phyloP scores from a whole-genome alignment of 495 filamentous ascomycete species.

The Apodospora peruviana region DNA sequence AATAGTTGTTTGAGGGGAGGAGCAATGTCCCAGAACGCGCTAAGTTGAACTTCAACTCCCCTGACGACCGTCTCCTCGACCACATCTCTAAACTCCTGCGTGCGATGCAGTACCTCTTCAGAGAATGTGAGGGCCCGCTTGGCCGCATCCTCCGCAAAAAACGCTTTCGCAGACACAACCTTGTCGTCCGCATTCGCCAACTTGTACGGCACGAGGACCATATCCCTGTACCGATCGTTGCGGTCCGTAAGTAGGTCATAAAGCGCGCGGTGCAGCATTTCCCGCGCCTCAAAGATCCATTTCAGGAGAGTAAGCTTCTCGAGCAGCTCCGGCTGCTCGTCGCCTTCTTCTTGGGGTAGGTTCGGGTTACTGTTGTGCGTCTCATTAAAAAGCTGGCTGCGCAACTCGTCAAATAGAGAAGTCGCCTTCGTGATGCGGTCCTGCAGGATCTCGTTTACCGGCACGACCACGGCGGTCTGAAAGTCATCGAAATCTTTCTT shows the following conservation, averaged over 20 bases:
- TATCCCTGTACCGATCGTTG: constrained; percentile 75
- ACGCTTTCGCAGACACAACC: constrained; percentile 64
- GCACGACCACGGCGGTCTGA: constrained; percentile 68
- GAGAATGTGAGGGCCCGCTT: constrained; percentile 64
- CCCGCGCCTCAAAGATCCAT: constrained; percentile 93
- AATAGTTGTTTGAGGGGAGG: constrained; percentile 70
- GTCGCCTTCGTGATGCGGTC: constrained; percentile 58
- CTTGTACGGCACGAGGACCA: constrained; percentile 76
- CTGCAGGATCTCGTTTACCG: constrained; percentile 67
- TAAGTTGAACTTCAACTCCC: constrained; percentile 85
- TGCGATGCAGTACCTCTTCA: constrained; percentile 60
- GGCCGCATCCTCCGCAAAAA: constrained; percentile 71
- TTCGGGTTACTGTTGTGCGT: constrained; percentile 69
- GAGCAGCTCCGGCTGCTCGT: constrained; percentile 88
- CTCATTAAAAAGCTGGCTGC: constrained; percentile 64
- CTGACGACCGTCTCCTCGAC: constrained; percentile 81
- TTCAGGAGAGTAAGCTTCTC: constrained; percentile 93
- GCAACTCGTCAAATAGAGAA: constrained; percentile 64
- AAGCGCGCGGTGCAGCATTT: constrained; percentile 75
- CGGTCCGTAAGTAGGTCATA: constrained; percentile 78
- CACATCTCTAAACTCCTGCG: constrained; percentile 70
- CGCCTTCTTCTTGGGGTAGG: constrained; percentile 85
- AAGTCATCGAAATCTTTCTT: constrained; percentile 73
- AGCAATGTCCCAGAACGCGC: constrained; percentile 96
- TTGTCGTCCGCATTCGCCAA: constrained; percentile 64